Evolutionary conservation across 768 basidiomycete genomes (phyloP).

Genomic region (Termitomyces sp.): DNA sequence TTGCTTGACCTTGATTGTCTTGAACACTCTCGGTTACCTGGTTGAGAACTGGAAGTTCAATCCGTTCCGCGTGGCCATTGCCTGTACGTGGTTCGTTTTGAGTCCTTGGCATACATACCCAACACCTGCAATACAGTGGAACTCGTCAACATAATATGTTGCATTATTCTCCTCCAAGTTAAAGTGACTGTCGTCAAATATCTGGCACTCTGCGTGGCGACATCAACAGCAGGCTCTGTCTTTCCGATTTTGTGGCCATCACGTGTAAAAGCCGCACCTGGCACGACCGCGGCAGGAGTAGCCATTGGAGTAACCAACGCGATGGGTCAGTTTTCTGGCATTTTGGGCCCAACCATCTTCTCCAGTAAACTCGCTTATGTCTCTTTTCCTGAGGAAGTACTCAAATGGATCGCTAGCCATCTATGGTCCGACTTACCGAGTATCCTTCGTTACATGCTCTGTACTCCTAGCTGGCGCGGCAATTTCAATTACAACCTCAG

Average conservation of each 20-base stretch:
- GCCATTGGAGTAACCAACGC: slow-evolving; percentile 9
- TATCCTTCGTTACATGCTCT: slow-evolving; percentile 7
- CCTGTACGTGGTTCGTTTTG: background rate
- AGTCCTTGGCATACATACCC: background rate
- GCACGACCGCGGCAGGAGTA: slow-evolving; percentile 9
- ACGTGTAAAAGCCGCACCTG: slow-evolving; percentile 9
- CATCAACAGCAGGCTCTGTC: slow-evolving; percentile 9
- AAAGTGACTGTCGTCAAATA: slow-evolving; percentile 8
- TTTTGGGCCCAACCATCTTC: slow-evolving; percentile 11
- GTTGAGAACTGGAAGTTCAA: slow-evolving; percentile 7
- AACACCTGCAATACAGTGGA: slow-evolving; percentile 2
- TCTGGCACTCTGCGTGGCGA: slow-evolving; percentile 9
- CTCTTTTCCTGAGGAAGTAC: background rate
- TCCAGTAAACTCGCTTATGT: slow-evolving; percentile 1
- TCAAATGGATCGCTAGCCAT: background rate
- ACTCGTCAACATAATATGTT: slow-evolving; percentile 8
- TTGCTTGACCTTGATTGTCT: slow-evolving; percentile 4
- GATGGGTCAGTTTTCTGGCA: slow-evolving; percentile 8
- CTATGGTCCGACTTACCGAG: slow-evolving; percentile 12
- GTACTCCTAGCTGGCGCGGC: slow-evolving; percentile 6
- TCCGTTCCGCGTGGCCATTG: slow-evolving; percentile 9
- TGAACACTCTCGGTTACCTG: slow-evolving; percentile 11
- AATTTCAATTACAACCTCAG: slow-evolving; percentile 1
- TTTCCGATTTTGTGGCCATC: slow-evolving; percentile 11
- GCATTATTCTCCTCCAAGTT: slow-evolving; percentile 7